These are phyloP conservation scores for Epichloe glyceriae DNA, from an alignment of 2,329 filamentous ascomycete species.

Conservation along the genomic window DNA sequence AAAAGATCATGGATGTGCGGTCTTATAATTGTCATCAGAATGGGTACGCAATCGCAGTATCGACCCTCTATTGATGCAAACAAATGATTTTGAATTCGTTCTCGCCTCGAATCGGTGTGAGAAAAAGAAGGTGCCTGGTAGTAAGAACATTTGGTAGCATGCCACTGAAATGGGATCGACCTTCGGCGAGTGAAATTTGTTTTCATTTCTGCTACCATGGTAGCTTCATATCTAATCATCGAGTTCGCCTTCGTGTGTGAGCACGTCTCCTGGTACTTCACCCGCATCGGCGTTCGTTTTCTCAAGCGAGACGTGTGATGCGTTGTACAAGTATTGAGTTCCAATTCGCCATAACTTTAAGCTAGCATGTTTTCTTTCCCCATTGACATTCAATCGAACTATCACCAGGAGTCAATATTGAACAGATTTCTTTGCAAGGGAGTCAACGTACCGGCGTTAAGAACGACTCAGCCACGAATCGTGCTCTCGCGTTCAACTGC, in stretches of 20 bases:
- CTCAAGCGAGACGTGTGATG: neutral
- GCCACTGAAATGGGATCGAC: neutral
- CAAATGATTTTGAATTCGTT: no score
- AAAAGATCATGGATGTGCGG: no score
- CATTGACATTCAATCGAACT: constrained; percentile 19
- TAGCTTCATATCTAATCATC: constrained; percentile 3
- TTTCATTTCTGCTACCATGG: constrained; percentile 3
- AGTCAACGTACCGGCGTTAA: constrained; percentile 60
- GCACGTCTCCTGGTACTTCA: neutral
- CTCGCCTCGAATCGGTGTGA: neutral
- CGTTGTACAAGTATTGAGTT: neutral
- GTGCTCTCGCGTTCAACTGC: constrained; percentile 86
- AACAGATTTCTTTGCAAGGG: neutral
- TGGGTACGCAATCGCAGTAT: neutral
- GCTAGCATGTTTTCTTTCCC: neutral
- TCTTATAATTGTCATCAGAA: neutral
- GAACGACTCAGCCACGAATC: constrained; percentile 98
- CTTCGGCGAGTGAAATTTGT: neutral
- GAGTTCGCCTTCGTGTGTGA: neutral
- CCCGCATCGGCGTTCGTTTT: neutral
- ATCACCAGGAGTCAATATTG: constrained; percentile 1
- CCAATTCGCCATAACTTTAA: neutral
- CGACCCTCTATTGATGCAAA: no score
- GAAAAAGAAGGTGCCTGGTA: neutral
- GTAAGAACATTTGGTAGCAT: neutral